A percentile compares a stretch with the other conserved stretches of the same genome.
phyloP scores from a whole-genome alignment of 2,329 filamentous ascomycete species.

The Alternaria arborescens region DNA sequence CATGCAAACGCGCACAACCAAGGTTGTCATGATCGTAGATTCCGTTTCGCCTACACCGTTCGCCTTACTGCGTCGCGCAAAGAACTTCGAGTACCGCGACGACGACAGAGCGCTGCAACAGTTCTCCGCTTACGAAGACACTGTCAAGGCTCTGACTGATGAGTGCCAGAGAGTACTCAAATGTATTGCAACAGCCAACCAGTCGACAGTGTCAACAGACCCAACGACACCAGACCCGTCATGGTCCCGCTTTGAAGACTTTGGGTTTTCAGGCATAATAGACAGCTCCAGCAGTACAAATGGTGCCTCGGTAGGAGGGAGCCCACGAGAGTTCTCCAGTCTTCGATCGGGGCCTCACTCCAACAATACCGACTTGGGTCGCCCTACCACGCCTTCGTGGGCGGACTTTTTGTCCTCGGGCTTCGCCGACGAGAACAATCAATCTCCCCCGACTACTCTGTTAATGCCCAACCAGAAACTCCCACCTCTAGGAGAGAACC shows the following conservation, averaged over 20 bases:
- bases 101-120: conserved; percentile 83
- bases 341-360: conserved; percentile 74
- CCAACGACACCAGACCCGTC: conserved; percentile 71
- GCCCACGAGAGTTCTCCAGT: conserved; percentile 76
- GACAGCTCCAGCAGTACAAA: conserved; percentile 66
- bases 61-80: conserved; percentile 85
- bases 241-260: conserved; percentile 96
- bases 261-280: conserved; percentile 82
- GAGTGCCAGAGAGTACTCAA: conserved; percentile 91
- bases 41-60: conserved; percentile 95
- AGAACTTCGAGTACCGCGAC: conserved; percentile 94
- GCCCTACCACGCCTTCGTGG: conserved; percentile 97
- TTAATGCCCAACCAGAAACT: conserved; percentile 93
- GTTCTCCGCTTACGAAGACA: conserved; percentile 90
- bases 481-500: conserved; percentile 77
- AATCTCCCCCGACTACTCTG: conserved; percentile 70
- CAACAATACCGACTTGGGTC: conserved; percentile 70
- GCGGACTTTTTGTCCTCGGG: conserved; percentile 96
- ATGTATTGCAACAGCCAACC: conserved; percentile 87
- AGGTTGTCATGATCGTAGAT: conserved; percentile 96
- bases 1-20: conserved; percentile 81
- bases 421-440: conserved; percentile 79
- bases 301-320: conserved; percentile 32
- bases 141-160: conserved; percentile 85
- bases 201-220: conserved; percentile 73